Evolutionary conservation across 805 yeast genomes (phyloP), one percentile per base, ranked within the genome.

Genomic region (Ogataea glucozyma): DNA sequence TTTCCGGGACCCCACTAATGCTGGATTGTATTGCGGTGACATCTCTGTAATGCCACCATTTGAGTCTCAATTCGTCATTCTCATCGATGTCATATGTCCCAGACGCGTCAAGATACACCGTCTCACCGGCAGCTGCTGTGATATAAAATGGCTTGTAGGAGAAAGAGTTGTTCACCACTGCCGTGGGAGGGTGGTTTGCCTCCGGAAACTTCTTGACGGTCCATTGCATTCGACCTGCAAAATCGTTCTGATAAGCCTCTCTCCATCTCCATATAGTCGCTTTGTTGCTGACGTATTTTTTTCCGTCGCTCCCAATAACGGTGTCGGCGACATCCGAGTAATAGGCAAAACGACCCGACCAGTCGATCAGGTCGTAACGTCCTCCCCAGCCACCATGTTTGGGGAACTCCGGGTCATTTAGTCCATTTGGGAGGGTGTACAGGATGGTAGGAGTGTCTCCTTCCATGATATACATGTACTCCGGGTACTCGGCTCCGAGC

Each of bases 331-430:
- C 46, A 40, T 59, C 65, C 14, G 54, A 53, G 44, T 56, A 58
- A 37, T 53, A 58, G 31, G 43, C 36, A 34, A 36, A 49, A 2
- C 43, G 38, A 3, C 50, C 53, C 11, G 57, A 44, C 22, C 50
- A 37, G 39, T 61, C 66, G 9, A 36, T 13, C 13, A 52, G 37
- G 14, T 40, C 47, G 41, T 54, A 63, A 35, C 67, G 57, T 17
- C 67, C 66, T 38, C 68, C 66, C 68, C 68, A 64, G n/a, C 63
- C 61, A 17, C 68, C 67, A 41, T 46, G 60, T 24, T 53, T 54
- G 20, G 68, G 67, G 36, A 56, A 51, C 8, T 46, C 48, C 14
- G 65, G 65, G 24, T 45, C 49, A 29, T 55, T 56, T 24, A 64
- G 43, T 8, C 67, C 67, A 41, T 64, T 64, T 12, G 67, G 66